Base-by-base conservation (phyloP, 2,329 filamentous ascomycete species). In the Lachnellula subtilissima region DNA sequence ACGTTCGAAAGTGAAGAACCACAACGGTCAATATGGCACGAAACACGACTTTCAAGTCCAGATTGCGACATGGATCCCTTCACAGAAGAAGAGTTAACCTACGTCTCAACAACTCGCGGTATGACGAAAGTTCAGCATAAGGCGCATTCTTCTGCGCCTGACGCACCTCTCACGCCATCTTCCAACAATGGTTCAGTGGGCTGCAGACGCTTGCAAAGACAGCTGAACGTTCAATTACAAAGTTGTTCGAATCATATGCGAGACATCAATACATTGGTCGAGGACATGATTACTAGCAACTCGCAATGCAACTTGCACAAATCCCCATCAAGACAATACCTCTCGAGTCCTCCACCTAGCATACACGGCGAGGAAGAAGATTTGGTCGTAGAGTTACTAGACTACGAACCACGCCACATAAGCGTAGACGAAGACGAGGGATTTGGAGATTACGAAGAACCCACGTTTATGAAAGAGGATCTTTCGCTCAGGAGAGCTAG, bases 151-250 rank as follows among this genome's bases (percentile, higher is more conserved):
- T 9, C 55, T 48, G 17, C 60, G 8, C 54, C 52, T n/a, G 48
- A 43, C 23, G 49, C 55, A 42, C 15, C 52, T 12, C 17, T 53
- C 12, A 39, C 35, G 23, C 19, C 54, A 32, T 37, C 47, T 3
- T 46, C 55, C 23, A 19, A 36, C n/a, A 37, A 42, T 23, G 43
- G 51, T 19, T 56, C 54, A 0, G 47, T 61, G 14, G 53, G 58
- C 4, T 61, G 57, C 45, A 53, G 61, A 19, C 60, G 64, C 11
- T 28, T 64, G 11, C 63, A 64, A 52, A 56, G 63, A 32, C 65
- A 67, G 46, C 47, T 63, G 8, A 65, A 66, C 45, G 58, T 59
- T 2, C 62, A 65, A 35, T 48, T 65, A 12, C 65, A 66, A 50
- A 56, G 28, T 15, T 63, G 58, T 35, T 45, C 28, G 2, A 45